A percentile compares a stretch with the other conserved stretches of the same genome.
Conservation (phyloP, 2,329 filamentous ascomycete genomes). For the Fusarium virguliforme region DNA sequence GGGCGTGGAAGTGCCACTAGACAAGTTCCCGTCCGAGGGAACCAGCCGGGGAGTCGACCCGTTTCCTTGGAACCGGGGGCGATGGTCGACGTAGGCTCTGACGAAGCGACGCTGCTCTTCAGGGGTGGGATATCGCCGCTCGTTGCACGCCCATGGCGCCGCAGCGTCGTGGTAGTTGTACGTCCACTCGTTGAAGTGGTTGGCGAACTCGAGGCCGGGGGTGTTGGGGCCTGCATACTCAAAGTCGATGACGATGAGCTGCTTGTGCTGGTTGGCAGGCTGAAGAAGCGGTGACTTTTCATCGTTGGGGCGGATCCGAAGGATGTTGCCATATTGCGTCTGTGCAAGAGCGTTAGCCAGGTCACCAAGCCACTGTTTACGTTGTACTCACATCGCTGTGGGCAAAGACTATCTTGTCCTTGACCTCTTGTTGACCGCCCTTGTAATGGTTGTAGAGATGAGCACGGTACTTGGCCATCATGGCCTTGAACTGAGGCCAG, state of each 20-base stretch:
- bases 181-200: slow-evolving; percentile 98
- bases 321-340: slow-evolving; percentile 99
- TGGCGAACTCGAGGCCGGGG: slow-evolving; percentile 91
- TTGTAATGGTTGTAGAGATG: slow-evolving; percentile 83
- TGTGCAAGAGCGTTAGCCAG: slow-evolving; percentile 56
- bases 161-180: slow-evolving; percentile 93
- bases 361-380: too few species aligned
- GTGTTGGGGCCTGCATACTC: slow-evolving; percentile 95
- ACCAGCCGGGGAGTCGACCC: slow-evolving; percentile 67
- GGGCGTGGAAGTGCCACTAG: slow-evolving; percentile 53
- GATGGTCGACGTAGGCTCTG: slow-evolving; percentile 88
- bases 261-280: slow-evolving; percentile 94
- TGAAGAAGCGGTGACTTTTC: slow-evolving; percentile 89
- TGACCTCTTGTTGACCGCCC: slow-evolving; percentile 72
- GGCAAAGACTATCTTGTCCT: slow-evolving; percentile 88
- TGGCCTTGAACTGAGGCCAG: slow-evolving; percentile 83
- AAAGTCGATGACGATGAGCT: slow-evolving; percentile 97
- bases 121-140: slow-evolving; percentile 78
- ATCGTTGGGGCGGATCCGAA: slow-evolving; percentile 78
- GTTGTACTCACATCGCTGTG: slow-evolving; percentile 87
- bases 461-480: slow-evolving; percentile 82
- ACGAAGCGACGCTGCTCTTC: slow-evolving; percentile 91
- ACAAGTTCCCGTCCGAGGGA: slow-evolving; percentile 61
- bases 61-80: slow-evolving; percentile 71
- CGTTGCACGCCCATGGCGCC: slow-evolving; percentile 77